Evolutionary conservation across 1,284 basidiomycete genomes (phyloP).

Genomic region (Ustilago hordei): DNA sequence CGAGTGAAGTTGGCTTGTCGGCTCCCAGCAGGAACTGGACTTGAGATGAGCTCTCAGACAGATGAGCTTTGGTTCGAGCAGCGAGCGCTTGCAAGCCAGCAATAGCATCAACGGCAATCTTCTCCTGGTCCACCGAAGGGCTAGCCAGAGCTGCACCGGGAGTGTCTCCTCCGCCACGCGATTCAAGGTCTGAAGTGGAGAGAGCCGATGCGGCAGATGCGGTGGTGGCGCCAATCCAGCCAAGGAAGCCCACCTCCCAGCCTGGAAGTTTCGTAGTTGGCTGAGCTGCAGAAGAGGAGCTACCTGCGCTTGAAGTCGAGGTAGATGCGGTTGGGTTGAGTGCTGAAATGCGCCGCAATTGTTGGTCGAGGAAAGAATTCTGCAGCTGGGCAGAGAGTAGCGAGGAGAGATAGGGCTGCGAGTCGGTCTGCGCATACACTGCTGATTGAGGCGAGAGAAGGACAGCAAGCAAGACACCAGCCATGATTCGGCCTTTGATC

Average conservation of each 20-base stretch:
- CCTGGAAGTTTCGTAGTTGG: conserved; percentile 49
- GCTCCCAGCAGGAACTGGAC: conserved; percentile 25
- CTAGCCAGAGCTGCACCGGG: conserved; percentile 39
- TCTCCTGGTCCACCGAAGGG: conserved; percentile 41
- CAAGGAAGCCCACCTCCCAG: conserved; percentile 53
- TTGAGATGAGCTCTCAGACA: conserved; percentile 10
- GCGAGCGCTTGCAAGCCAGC: conserved; percentile 39
- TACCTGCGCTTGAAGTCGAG: neutral
- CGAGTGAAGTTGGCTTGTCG: conserved; percentile 33
- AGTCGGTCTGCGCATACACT: conserved; percentile 14
- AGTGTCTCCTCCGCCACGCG: conserved; percentile 41
- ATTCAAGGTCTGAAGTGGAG: conserved; percentile 35
- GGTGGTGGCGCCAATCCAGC: conserved; percentile 42
- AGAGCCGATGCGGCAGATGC: conserved; percentile 33
- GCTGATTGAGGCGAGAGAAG: conserved; percentile 40
- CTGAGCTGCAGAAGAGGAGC: conserved; percentile 21
- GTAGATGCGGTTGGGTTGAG: conserved; percentile 41
- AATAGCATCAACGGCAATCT: conserved; percentile 33
- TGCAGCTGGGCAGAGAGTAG: conserved; percentile 36
- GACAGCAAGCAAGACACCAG: conserved; percentile 40
- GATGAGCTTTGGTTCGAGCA: conserved; percentile 26
- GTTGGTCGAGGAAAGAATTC: conserved; percentile 45
- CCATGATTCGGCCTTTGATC: conserved; percentile 42
- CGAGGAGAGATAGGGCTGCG: conserved; percentile 34
- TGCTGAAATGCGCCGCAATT: conserved; percentile 40